Conservation (phyloP, 2,329 filamentous ascomycete genomes). For the Hortaea werneckii region DNA sequence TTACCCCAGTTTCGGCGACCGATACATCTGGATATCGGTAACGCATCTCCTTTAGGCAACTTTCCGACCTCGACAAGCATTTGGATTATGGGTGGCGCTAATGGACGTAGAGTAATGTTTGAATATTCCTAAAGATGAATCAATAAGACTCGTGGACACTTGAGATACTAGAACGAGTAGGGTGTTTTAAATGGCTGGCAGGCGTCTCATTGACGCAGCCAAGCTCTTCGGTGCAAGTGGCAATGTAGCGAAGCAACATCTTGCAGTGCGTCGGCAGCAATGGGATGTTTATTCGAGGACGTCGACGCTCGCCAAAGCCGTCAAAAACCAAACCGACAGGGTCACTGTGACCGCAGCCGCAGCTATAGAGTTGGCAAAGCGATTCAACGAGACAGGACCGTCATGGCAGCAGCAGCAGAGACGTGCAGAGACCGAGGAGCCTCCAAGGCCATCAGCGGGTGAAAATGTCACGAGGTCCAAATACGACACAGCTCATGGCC, state of each 20-base stretch:
- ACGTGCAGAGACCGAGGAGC: not conserved
- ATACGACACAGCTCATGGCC: not conserved
- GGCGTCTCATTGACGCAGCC: slow-evolving; percentile 41
- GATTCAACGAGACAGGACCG: slow-evolving; percentile 44
- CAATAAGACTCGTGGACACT: too few relatives aligned
- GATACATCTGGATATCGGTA: too few relatives aligned
- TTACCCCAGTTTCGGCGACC: too few relatives aligned
- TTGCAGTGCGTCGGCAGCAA: slow-evolving; percentile 49
- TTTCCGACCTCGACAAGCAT: too few relatives aligned
- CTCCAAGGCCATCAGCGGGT: not conserved
- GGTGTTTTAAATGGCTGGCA: slow-evolving; percentile 36
- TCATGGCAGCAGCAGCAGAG: slow-evolving; percentile 13
- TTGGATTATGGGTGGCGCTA: too few relatives aligned
- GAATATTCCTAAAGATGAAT: too few relatives aligned
- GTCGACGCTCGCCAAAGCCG: slow-evolving; percentile 52
- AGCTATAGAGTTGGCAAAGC: slow-evolving; percentile 47
- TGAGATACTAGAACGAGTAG: too few relatives aligned
- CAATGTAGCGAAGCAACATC: slow-evolving; percentile 43
- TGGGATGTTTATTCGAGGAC: slow-evolving; percentile 54
- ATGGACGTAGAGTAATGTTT: too few relatives aligned
- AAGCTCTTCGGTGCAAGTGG: slow-evolving; percentile 40
- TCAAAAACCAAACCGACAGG: slow-evolving; percentile 52
- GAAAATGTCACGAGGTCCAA: too few relatives aligned
- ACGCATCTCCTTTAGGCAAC: too few relatives aligned
- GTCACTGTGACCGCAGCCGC: slow-evolving; percentile 52